Evolutionary conservation across 2,329 filamentous ascomycete species (phyloP), one percentile per base, ranked within the genome.

Genomic region (Fusarium acutatum): DNA sequence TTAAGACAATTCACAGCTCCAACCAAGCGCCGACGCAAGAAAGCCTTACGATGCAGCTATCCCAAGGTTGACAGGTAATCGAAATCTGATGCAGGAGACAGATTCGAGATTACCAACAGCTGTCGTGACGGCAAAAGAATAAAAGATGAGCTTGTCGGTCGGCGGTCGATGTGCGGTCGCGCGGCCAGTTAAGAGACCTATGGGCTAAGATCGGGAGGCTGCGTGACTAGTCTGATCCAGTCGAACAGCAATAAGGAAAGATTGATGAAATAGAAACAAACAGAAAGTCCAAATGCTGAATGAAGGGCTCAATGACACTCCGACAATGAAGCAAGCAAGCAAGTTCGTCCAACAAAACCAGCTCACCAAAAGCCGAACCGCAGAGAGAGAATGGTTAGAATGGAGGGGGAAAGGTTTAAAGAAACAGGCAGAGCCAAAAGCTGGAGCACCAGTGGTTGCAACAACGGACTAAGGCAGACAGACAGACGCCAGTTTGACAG

Each of bases 321-420:
- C 49, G 41, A 60, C 37, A 59, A 58, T 49, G 43, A 75, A 73
- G 69, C 30, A 70, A 72, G 70, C 32, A 53, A 47, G 50, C 35
- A 54, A 40, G 32, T 52, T 68, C 50, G 57, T 71, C 56, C 49
- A 64, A 71, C 46, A 60, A 67, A 50, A 72, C 50, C 73, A 75
- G 72, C 59, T 74, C 69, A 60, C 65, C 72, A 70, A 44, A 74
- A 62, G 58, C 68, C 67, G 59, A 68, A 73, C 47, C 50, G 53
- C 62, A 67, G 63, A 74, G 53, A 74, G 58, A 72, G 71, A 60
- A 62, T 63, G 71, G 53, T 32, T 49, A 71, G 69, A 72, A 74
- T 76, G 79, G 80, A 78, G 79, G 78, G 77, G 75, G 75, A 75
- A 74, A 75, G 78, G 77, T 78, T 79, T 79, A 80, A 79, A 80